These are phyloP conservation scores for Serendipita sp. DNA, from an alignment of 768 basidiomycete species.

Conservation along the genomic window DNA sequence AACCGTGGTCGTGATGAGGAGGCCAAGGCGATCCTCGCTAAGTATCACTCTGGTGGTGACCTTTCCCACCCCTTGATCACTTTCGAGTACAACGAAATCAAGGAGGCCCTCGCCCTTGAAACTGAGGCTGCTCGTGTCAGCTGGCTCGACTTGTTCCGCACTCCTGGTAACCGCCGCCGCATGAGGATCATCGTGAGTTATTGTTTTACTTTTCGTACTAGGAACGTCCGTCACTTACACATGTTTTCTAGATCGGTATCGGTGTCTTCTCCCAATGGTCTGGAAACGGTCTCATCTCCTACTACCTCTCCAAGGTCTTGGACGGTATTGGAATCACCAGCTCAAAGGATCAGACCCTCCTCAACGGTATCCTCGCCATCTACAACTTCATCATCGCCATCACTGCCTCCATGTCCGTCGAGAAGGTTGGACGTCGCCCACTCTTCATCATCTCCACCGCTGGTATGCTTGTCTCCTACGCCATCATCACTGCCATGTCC, in stretches of 20 bases:
- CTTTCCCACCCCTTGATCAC: conserved; percentile 42
- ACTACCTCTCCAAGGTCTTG: conserved; percentile 65
- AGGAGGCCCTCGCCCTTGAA: conserved; percentile 39
- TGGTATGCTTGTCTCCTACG: conserved; percentile 53
- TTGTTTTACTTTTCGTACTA: neutral
- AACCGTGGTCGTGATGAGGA: conserved; percentile 54
- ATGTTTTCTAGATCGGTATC: conserved; percentile 27
- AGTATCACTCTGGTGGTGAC: conserved; percentile 71
- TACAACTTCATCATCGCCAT: conserved; percentile 59
- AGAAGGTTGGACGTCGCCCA: conserved; percentile 50
- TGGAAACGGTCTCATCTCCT: conserved; percentile 66
- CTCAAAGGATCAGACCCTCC: conserved; percentile 39
- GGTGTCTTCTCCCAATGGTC: conserved; percentile 82
- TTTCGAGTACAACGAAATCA: conserved; percentile 70
- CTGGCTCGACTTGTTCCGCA: conserved; percentile 52
- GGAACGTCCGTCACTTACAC: neutral
- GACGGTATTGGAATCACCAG: conserved; percentile 19
- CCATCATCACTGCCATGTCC: conserved; percentile 22
- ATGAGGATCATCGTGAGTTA: conserved; percentile 43
- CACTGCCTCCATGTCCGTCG: conserved; percentile 39
- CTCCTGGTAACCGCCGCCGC: conserved; percentile 56
- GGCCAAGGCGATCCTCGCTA: conserved; percentile 54
- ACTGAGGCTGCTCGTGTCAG: conserved; percentile 48
- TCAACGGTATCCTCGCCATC: conserved; percentile 73
- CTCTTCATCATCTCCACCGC: conserved; percentile 30